Evolutionary conservation across 352 stramenopile genomes (phyloP), one percentile per base, ranked within the genome.

Genomic region (Globisporangium middletonii): DNA sequence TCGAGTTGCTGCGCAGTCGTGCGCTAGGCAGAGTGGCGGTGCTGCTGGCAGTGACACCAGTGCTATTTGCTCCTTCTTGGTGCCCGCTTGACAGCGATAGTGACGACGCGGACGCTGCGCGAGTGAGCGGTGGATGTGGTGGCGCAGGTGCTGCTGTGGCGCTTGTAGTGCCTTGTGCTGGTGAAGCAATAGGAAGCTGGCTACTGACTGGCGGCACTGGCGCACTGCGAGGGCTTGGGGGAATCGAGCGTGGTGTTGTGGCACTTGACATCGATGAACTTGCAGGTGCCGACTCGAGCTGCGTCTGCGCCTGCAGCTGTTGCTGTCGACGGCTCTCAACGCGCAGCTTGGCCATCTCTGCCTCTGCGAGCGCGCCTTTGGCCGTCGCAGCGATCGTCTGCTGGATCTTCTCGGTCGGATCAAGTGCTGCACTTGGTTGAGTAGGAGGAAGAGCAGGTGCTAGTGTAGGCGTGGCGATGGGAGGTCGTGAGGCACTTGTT

Each of bases 291-390:
- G 46, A 33, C 12, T 52, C 52, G 13, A 18, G 2, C 8, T 58
- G 13, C 28, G 30, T 30, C 8, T 28, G 27, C 8, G 50, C 50
- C 13, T 67, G 53, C 15, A 30, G 46, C 27, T 74, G 65, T 35
- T 68, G 71, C 46, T 82, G 76, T 6, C 80, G 70, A 0, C 82
- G 69, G 13, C 54, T 75, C 61, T 89, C 82, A 16, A 92, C 77
- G 7, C 82, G 75, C 27, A 72, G 65, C 55, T 83, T 86, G 8
- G 82, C 79, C 50, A 92, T 72, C 59, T 92, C 77, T 6, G 82
- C 82, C 62, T 92, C 82, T 5, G 69, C 74, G 23, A 83, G 59
- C 3, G 82, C 82, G 9, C 79, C 77, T 56, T 88, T 86, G 18
- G 69, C 67, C 12, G 75, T 84, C 4, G 73, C 62, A 12, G 62